Percentiles rank a stretch among this genome's conserved stretches.
Evolutionary conservation across 108 stramenopile genomes (phyloP).

Genomic region (Nitzschia sp.): DNA sequence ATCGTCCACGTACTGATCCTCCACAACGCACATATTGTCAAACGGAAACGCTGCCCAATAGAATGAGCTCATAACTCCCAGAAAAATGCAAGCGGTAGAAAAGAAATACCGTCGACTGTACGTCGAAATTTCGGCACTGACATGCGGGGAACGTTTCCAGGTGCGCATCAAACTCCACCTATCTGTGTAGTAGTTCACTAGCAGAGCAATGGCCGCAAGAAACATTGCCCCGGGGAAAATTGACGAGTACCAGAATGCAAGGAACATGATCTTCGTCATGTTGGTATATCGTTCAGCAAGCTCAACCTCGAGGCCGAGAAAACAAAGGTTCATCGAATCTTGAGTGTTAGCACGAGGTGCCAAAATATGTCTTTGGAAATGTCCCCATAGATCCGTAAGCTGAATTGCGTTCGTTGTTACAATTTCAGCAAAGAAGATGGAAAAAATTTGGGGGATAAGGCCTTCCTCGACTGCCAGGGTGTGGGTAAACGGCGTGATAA

Average conservation of each 20-base stretch:
- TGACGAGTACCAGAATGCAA: constrained; percentile 74
- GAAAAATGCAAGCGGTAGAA: constrained; percentile 50
- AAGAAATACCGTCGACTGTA: constrained; percentile 80
- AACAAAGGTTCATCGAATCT: constrained; percentile 74
- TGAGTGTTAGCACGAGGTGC: constrained; percentile 79
- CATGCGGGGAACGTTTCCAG: constrained; percentile 68
- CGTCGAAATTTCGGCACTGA: constrained; percentile 61
- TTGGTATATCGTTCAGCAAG: constrained; percentile 78
- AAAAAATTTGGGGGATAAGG: constrained; percentile 35
- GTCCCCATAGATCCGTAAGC: constrained; percentile 49
- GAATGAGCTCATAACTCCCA: constrained; percentile 76
- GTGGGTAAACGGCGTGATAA: constrained; percentile 81
- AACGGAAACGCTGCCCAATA: constrained; percentile 81
- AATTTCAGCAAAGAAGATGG: constrained; percentile 77
- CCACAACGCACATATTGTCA: constrained; percentile 74
- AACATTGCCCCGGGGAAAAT: constrained; percentile 75
- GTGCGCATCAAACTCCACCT: constrained; percentile 71
- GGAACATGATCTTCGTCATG: constrained; percentile 70
- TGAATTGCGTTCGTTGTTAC: constrained; percentile 63
- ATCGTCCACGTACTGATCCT: constrained; percentile 4
- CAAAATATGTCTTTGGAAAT: constrained; percentile 69
- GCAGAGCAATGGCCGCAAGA: constrained; percentile 63
- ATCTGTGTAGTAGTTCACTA: constrained; percentile 71
- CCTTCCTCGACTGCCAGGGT: constrained; percentile 31
- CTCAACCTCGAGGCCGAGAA: constrained; percentile 60